A percentile compares a stretch with the other conserved stretches of the same genome.
phyloP scores from a whole-genome alignment of 169 alveolate species.

The Perkinsus chesapeaki region DNA sequence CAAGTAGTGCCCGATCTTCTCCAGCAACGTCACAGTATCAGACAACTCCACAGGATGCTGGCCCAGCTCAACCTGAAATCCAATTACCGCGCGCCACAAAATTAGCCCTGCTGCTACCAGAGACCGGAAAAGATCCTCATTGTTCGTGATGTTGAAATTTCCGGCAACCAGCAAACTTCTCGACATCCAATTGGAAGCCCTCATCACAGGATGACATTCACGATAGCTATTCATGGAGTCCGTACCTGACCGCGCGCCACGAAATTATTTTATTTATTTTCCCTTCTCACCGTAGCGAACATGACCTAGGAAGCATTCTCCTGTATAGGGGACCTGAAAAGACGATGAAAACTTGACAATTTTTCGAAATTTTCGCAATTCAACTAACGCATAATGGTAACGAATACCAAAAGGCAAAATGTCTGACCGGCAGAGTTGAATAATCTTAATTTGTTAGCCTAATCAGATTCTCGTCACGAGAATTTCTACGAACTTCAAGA shows the following conservation, averaged over 20 bases:
- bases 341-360: background rate
- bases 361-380: background rate
- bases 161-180: conserved; percentile 31
- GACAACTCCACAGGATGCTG: conserved; percentile 37
- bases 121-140: conserved; percentile 30
- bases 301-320: conserved; percentile 35
- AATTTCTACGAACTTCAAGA: too few species aligned
- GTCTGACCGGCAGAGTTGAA: too few species aligned
- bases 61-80: conserved; percentile 29
- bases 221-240: conserved; percentile 32
- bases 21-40: conserved; percentile 26
- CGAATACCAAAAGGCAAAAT: too few species aligned
- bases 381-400: background rate
- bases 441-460: too few species aligned
- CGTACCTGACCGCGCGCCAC: conserved; percentile 11
- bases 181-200: conserved; percentile 36
- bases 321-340: conserved; percentile 27
- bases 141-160: conserved; percentile 38
- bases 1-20: conserved; percentile 6
- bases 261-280: background rate
- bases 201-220: conserved; percentile 35
- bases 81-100: background rate
- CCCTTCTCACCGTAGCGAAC: conserved; percentile 28
- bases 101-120: background rate
- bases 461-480: too few species aligned